Percentiles rank a stretch among this genome's conserved stretches.
These are phyloP conservation scores for Aspergillus arachidicola DNA, from an alignment of 2,329 filamentous ascomycete species.

Conservation along the genomic window DNA sequence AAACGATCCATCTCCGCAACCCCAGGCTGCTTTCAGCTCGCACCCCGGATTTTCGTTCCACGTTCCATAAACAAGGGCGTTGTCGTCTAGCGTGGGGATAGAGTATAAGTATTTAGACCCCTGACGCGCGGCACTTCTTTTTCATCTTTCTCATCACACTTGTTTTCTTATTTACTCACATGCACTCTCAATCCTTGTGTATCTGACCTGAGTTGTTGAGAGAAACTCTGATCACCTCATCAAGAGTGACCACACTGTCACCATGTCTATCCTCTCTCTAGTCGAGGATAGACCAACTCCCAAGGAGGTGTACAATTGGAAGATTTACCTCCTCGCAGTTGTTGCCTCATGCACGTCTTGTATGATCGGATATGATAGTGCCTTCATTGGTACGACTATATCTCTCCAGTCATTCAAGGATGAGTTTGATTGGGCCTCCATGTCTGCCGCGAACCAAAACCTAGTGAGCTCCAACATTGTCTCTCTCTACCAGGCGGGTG, in stretches of 20 bases:
- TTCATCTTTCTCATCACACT: conserved; percentile 6
- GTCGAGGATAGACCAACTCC: conserved; percentile 57
- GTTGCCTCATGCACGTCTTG: conserved; percentile 60
- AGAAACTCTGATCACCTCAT: conserved; percentile 7
- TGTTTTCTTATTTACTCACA: conserved; percentile 3
- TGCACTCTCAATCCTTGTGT: background rate
- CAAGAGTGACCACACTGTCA: conserved; percentile 12
- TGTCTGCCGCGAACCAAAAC: conserved; percentile 45
- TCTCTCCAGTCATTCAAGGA: conserved; percentile 68
- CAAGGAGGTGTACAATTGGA: conserved; percentile 62
- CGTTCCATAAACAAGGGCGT: background rate
- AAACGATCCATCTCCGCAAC: background rate
- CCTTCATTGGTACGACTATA: conserved; percentile 78
- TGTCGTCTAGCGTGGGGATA: background rate
- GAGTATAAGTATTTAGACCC: conserved; percentile 6
- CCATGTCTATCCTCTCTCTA: conserved; percentile 44
- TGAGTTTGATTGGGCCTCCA: conserved; percentile 66
- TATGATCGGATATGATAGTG: conserved; percentile 67
- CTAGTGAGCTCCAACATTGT: conserved; percentile 75
- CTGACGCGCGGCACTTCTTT: conserved; percentile 4
- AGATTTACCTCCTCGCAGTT: conserved; percentile 57
- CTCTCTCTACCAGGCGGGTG: conserved; percentile 78
- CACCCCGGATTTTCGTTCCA: conserved; percentile 8
- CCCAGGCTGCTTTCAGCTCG: conserved; percentile 17
- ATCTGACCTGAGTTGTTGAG: background rate